Conservation (phyloP, 257 asterid species). For the Nyctanthes arbortristis region DNA sequence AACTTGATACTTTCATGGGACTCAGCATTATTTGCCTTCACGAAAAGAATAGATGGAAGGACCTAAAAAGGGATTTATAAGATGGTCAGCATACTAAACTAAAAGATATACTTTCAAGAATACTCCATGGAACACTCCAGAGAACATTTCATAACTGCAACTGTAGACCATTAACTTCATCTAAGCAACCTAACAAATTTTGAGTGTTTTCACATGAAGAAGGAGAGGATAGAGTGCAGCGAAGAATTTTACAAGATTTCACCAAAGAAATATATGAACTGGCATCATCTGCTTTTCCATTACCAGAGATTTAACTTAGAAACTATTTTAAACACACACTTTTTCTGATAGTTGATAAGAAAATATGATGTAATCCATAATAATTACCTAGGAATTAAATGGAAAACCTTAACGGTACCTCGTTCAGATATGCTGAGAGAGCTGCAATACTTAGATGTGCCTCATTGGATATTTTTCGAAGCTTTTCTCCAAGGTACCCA, state of each 20-base stretch:
- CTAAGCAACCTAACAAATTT: background rate
- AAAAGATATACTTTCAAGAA: slow-evolving; percentile 14
- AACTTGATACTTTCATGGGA: slow-evolving; percentile 66
- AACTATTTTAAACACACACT: background rate
- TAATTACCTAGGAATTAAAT: background rate
- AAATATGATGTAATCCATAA: background rate
- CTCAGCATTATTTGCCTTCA: slow-evolving; percentile 88
- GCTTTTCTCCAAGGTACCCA: slow-evolving; percentile 85
- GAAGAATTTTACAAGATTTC: background rate
- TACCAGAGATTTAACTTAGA: background rate
- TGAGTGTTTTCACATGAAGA: background rate
- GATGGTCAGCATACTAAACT: slow-evolving; percentile 8
- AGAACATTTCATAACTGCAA: background rate
- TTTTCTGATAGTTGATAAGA: background rate
- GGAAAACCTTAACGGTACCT: slow-evolving; percentile 40
- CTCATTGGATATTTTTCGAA: slow-evolving; percentile 60
- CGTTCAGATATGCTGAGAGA: slow-evolving; percentile 82
- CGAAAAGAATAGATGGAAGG: slow-evolving; percentile 79
- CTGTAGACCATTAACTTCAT: background rate
- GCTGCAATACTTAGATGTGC: slow-evolving; percentile 75
- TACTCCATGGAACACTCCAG: background rate
- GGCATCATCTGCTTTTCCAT: background rate
- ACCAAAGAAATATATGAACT: background rate
- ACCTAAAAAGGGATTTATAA: slow-evolving; percentile 46
- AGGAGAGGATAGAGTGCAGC: background rate